A percentile compares a stretch with the other conserved stretches of the same genome.
These are phyloP conservation scores for Papilionanthe hybrid DNA, from an alignment of 116 monocot genomes.

Conservation along the genomic window DNA sequence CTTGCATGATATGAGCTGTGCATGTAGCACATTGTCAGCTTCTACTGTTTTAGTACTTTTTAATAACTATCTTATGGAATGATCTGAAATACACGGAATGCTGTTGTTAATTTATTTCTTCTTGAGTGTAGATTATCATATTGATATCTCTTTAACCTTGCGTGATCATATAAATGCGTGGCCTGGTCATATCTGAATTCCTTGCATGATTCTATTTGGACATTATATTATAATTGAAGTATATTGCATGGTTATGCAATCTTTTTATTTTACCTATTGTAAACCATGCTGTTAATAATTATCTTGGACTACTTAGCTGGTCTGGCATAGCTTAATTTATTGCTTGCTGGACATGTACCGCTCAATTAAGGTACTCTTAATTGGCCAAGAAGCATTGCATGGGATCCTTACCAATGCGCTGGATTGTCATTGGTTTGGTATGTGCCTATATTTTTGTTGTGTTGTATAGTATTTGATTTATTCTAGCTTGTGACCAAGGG, in stretches of 20 bases:
- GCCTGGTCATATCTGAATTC: not conserved
- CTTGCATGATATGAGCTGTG: not conserved
- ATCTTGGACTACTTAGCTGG: too few species aligned
- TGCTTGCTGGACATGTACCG: too few species aligned
- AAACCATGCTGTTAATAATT: too few species aligned
- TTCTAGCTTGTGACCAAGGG: not conserved
- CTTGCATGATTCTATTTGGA: not conserved
- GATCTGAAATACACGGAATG: not conserved
- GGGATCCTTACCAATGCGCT: not conserved
- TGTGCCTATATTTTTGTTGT: not conserved
- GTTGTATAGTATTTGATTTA: not conserved
- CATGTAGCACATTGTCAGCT: not conserved
- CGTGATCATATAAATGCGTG: not conserved
- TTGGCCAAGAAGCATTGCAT: not conserved
- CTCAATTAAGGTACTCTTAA: too few species aligned
- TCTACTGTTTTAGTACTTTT: not conserved
- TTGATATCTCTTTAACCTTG: not conserved
- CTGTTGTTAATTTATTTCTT: slow-evolving; percentile 1
- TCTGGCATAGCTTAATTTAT: too few species aligned
- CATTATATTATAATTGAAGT: not conserved
- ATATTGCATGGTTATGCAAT: too few species aligned
- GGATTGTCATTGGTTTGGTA: not conserved
- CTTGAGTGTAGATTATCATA: not conserved
- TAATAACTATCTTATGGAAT: not conserved
- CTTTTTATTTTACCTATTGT: too few species aligned